Conservation (phyloP, 257 asterid species). For the Salvia miltiorrhiza region DNA sequence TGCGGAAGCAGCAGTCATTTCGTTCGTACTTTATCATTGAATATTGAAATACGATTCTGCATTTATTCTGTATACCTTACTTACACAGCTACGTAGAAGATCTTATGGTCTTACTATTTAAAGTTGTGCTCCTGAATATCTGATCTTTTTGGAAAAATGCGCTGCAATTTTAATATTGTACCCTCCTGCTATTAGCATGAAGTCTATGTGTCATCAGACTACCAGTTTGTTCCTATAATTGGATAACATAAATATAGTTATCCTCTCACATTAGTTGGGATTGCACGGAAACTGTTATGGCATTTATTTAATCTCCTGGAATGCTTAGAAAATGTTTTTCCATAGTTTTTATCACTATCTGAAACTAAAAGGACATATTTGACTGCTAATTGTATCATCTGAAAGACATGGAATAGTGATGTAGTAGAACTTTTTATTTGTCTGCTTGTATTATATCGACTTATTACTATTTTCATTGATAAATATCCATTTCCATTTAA, state of each 20-base stretch:
- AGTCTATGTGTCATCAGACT: not conserved
- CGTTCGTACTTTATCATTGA: not conserved
- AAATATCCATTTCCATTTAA: not conserved
- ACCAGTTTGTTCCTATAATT: not conserved
- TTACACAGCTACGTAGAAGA: not conserved
- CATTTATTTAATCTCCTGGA: not conserved
- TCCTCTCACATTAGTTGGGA: not conserved
- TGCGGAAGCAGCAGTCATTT: not conserved
- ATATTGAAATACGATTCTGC: not conserved
- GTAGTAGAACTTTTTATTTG: not conserved
- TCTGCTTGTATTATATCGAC: not conserved
- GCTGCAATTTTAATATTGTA: not conserved
- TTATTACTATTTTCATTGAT: not conserved
- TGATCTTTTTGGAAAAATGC: not conserved
- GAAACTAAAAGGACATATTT: constrained; percentile 1
- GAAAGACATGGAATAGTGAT: not conserved
- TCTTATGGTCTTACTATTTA: constrained; percentile 3
- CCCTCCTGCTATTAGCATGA: not conserved
- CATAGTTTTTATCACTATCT: not conserved
- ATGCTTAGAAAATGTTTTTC: not conserved
- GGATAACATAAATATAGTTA: not conserved
- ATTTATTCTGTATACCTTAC: not conserved
- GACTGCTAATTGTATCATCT: not conserved
- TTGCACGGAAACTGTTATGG: not conserved
- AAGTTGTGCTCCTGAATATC: not conserved